A percentile compares a stretch with the other conserved stretches of the same genome.
Evolutionary conservation across 2,329 filamentous ascomycete genomes (phyloP).

Genomic region (Penicillium sp.): DNA sequence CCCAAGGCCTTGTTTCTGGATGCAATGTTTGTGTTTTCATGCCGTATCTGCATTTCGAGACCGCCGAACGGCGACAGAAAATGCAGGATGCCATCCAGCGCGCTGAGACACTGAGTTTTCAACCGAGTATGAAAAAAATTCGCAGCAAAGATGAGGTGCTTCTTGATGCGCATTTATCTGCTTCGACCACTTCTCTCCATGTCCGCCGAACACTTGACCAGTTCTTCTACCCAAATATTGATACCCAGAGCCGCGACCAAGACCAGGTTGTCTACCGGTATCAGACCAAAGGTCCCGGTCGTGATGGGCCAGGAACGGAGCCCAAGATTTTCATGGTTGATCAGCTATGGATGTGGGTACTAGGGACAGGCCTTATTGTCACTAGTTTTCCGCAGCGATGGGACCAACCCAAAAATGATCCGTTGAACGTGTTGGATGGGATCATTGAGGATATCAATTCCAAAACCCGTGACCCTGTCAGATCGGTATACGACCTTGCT

Average conservation of each 20-base stretch:
- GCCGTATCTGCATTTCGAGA: conserved; percentile 66
- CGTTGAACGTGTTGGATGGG: conserved; percentile 60
- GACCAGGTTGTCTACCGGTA: conserved; percentile 67
- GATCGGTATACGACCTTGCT: conserved; percentile 62
- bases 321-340: conserved; percentile 67
- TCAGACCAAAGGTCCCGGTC: conserved; percentile 39
- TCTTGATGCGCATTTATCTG: conserved; percentile 38
- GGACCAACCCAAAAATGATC: conserved; percentile 59
- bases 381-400: conserved; percentile 41
- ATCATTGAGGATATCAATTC: conserved; percentile 65
- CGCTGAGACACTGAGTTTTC: conserved; percentile 27
- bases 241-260: conserved; percentile 58
- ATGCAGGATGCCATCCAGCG: conserved; percentile 57
- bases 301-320: conserved; percentile 38
- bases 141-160: conserved; percentile 35
- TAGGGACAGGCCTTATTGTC: conserved; percentile 59
- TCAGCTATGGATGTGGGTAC: conserved; percentile 65
- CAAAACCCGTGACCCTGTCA: conserved; percentile 59
- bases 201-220: conserved; percentile 64
- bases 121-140: conserved; percentile 28
- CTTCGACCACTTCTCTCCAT: conserved; percentile 46
- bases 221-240: conserved; percentile 61
- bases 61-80: conserved; percentile 51
- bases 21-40: conserved; percentile 49
- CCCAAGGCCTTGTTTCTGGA: conserved; percentile 14